Evolutionary conservation across 164 flowering plant genomes (phyloP).

Genomic region (Taxillus chinensis): DNA sequence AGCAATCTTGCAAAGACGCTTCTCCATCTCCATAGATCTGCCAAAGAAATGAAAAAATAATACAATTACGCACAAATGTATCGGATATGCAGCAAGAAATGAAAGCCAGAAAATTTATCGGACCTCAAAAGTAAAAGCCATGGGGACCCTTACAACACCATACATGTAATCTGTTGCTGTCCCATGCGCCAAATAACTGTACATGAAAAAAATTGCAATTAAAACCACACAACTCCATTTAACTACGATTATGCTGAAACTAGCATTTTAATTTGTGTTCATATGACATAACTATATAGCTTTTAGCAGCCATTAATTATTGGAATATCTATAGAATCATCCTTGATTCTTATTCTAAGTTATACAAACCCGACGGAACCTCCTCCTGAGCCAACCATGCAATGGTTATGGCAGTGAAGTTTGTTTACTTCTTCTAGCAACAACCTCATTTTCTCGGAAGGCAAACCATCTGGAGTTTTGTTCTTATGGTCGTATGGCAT

Average conservation of each 20-base stretch:
- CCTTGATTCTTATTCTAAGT: background rate
- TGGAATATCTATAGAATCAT: background rate
- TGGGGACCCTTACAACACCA: slow-evolving; percentile 72
- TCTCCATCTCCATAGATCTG: slow-evolving; percentile 85
- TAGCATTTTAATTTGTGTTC: no score
- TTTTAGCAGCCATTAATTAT: background rate
- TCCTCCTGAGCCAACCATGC: slow-evolving; percentile 95
- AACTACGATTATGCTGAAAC: no score
- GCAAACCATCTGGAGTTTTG: slow-evolving; percentile 72
- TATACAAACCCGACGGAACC: slow-evolving; percentile 94
- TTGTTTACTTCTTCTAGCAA: slow-evolving; percentile 65
- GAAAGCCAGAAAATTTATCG: slow-evolving; percentile 12
- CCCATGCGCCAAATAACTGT: slow-evolving; percentile 94
- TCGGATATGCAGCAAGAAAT: background rate
- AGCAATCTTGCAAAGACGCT: slow-evolving; percentile 79
- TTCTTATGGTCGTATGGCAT: slow-evolving; percentile 98
- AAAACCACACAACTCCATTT: no score
- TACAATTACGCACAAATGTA: background rate
- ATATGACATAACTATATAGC: background rate
- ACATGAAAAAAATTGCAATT: background rate
- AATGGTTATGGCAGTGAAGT: slow-evolving; percentile 64
- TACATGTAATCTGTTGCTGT: slow-evolving; percentile 98
- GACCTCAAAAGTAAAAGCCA: slow-evolving; percentile 99
- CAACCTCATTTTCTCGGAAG: slow-evolving; percentile 46
- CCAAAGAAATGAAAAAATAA: background rate